Base-by-base conservation (phyloP, 2,329 filamentous ascomycete genomes). In the Blumeriella jaapii region DNA sequence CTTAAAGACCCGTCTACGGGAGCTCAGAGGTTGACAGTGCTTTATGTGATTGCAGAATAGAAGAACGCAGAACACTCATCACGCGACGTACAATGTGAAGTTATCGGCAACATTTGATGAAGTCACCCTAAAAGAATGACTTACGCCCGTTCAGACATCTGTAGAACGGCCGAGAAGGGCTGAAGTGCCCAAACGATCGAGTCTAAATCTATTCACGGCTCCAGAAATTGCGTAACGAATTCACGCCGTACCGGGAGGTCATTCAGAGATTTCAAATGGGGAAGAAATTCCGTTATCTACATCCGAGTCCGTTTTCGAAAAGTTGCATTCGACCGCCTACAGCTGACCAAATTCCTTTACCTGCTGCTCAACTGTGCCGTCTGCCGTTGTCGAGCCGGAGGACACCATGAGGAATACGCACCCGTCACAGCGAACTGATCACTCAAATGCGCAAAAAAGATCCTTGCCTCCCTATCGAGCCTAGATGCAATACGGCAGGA, bases 221-320 rank as follows among this genome's bases (percentile, higher is more conserved):
- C 39, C 40, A 12, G 41, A 47, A 7, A 39, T 18, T 25, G 41
- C 39, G 11, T 36, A 29, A 22, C 49, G 44, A 42, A 41, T 46
- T 11, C 43, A 40, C 29, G 40, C 27, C 12, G 41, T 41, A 3
- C 34, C 36, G 13, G 35, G 38, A 39, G 40, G 40, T 22, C 35
- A 43, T 9, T 38, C 39, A 19, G 39, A 52, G 11, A 26, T 36
- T 16, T 50, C 46, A 2, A 29, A 36, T 2, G 49, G 48, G 10
- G 34, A 26, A 9, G 13, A 17, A 10, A 46, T 44, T 5, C 48
- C 50, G 7, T 13, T 34, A 7, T 51, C 50, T 8, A 39, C 46
- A 11, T 44, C 50, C 2, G 48, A 50, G n/a, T 42, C 50, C 2
- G 32, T 51, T 7, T 52, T 52, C 23, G 48, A 52, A 18, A 31